Base-by-base conservation (phyloP, 1,284 basidiomycete genomes). In the Psilocybe mexicana region DNA sequence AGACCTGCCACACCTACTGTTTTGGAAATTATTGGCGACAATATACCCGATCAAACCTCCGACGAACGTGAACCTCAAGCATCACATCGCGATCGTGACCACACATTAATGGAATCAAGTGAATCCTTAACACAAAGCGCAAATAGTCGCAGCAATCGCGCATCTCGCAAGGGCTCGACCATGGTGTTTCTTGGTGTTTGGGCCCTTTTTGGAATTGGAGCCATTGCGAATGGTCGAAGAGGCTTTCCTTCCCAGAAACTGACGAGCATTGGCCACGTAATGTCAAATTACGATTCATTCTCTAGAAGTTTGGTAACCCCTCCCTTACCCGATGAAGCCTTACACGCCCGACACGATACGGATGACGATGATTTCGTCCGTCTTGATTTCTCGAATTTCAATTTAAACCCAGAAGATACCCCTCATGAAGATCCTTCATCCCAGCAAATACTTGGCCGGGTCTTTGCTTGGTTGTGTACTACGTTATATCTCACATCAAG, bases 391-490 rank as follows among this genome's bases (percentile, higher is more conserved):
- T 58, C 45, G 55, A 53, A 24, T 47, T 53, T 12, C 48, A 48
- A 11, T 36, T 43, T 10, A 47, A 54, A 58, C 12, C 61, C 63
- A 14, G 54, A 64, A 10, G 38, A 58, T n/a, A 58, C 71, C 52
- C 68, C 65, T 50, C 72, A 68, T 18, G 67, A 70, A 44, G 68
- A 74, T n/a, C 70, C 72, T 5, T 70, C 77, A 7, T 72, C 69
- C 45, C 81, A 90, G 64, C 87, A 84, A 47, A 70, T 93, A 14
- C 76, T 97, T 51, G 95, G 95, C 0, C 87, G 95, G 1, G 84
- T 94, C 58, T 94, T 90, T 55, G 94, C 96, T 6, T 98, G 95
- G 95, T 70, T 88, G 28, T 97, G 95, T 70, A 94, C 94, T 1
- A 92, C 87, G 0, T 76, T 96, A 23, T 98, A 98, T 73, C 76